These are phyloP conservation scores for Solanum medicagineum DNA, from an alignment of 257 asterid species.

Conservation along the genomic window DNA sequence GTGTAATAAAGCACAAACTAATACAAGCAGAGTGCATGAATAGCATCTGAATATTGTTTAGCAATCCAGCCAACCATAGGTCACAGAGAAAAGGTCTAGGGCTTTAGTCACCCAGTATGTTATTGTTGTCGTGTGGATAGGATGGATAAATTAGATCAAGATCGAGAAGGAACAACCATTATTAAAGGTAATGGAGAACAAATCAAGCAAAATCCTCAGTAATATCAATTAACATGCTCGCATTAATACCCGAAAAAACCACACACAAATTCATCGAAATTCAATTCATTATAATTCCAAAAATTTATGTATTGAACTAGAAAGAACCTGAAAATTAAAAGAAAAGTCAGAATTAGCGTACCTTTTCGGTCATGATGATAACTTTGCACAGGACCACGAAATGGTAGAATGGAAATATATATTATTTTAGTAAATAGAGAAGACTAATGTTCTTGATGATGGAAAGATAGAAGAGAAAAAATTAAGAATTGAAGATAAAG, in stretches of 20 bases:
- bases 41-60: neutral
- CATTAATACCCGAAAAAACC: no score
- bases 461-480: no score
- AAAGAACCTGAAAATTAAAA: neutral
- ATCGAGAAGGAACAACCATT: slow-evolving; percentile 45
- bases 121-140: neutral
- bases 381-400: no score
- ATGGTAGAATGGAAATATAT: no score
- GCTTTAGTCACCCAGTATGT: neutral
- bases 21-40: neutral
- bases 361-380: neutral
- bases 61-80: neutral
- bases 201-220: neutral
- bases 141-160: slow-evolving; percentile 30
- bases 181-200: slow-evolving; percentile 27
- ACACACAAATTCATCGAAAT: neutral
- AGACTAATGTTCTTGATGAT: no score
- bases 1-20: no score
- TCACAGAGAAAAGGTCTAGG: neutral
- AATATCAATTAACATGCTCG: neutral
- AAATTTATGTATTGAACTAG: neutral
- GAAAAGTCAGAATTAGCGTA: neutral
- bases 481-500: no score
- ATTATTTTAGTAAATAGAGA: no score
- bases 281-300: neutral